Base-by-base conservation (phyloP, 768 basidiomycete species). In the Tephrocybe sp. region DNA sequence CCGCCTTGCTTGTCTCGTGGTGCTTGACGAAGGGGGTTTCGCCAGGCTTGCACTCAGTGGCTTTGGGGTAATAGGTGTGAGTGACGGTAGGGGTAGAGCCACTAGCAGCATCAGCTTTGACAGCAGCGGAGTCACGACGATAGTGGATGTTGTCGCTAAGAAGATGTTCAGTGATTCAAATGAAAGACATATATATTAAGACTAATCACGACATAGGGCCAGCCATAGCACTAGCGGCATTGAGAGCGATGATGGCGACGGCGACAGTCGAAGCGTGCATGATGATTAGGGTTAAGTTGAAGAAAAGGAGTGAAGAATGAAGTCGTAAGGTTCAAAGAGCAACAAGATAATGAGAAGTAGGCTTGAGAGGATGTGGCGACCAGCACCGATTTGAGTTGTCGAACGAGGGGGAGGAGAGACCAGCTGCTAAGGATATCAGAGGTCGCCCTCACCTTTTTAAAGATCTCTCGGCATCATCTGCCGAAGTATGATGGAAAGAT, bases 321-420 rank as follows among this genome's bases (percentile, higher is more conserved):
- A 48, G 39, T 31, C 26, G 38, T 56, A 40, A 55, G 34, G 48
- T 22, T 45, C 42, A 51, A 57, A 54, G 34, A 32, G 5, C 22
- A 35, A 48, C 43, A 33, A 45, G 52, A 52, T 47, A 49, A 52
- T 38, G 36, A 44, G 32, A 54, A 58, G 54, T 55, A 56, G 55
- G 45, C 31, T 54, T 36, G 49, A 54, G 49, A 59, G 55, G 44
- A 54, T 52, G 49, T 60, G 62, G 68, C 63, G 70, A 66, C 70
- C 70, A 57, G 70, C 70, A 68, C 70, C 55, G 61, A 65, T 61
- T 61, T 41, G 40, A 33, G 39, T 55, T 61, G 33, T 53, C 42
- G 39, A 49, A 51, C 31, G 58, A 54, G 61, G 58, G 56, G 53
- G 54, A 51, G 57, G n/a, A 61, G 68, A 71, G 70, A 66, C 67